phyloP scores from a whole-genome alignment of 257 asterid genomes.

The Phtheirospermum japonicum region DNA sequence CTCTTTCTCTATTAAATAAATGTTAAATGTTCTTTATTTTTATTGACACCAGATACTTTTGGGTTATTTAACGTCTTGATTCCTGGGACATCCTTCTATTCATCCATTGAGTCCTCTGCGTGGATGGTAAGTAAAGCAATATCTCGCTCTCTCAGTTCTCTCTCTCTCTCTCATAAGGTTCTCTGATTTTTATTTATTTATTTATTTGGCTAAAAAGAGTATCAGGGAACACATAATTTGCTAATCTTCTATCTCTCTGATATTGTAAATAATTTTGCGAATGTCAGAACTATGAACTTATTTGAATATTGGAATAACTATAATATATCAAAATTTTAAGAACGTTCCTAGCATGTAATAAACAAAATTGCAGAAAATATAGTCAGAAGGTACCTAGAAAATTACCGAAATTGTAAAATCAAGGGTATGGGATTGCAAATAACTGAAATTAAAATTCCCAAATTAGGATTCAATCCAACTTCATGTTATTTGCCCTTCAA shows the following conservation, averaged over 20 bases:
- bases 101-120: constrained; percentile 49
- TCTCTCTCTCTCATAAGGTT: neutral
- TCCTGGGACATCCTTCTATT: constrained; percentile 58
- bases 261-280: neutral
- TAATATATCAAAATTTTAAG: too few relatives aligned
- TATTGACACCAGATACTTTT: constrained; percentile 40
- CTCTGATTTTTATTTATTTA: neutral
- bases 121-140: constrained; percentile 46
- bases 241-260: neutral
- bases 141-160: neutral
- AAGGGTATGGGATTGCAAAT: too few relatives aligned
- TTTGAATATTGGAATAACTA: too few relatives aligned
- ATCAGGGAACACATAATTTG: neutral
- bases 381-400: too few relatives aligned
- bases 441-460: too few relatives aligned
- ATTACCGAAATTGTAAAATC: too few relatives aligned
- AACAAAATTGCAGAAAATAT: too few relatives aligned
- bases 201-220: neutral
- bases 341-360: too few relatives aligned
- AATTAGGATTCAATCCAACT: too few relatives aligned
- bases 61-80: constrained; percentile 47
- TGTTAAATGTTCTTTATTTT: constrained; percentile 13
- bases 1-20: constrained; percentile 8
- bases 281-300: too few relatives aligned
- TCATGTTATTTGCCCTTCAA: too few relatives aligned